Conservation (phyloP, 768 basidiomycete species). For the Royoungia palumana region DNA sequence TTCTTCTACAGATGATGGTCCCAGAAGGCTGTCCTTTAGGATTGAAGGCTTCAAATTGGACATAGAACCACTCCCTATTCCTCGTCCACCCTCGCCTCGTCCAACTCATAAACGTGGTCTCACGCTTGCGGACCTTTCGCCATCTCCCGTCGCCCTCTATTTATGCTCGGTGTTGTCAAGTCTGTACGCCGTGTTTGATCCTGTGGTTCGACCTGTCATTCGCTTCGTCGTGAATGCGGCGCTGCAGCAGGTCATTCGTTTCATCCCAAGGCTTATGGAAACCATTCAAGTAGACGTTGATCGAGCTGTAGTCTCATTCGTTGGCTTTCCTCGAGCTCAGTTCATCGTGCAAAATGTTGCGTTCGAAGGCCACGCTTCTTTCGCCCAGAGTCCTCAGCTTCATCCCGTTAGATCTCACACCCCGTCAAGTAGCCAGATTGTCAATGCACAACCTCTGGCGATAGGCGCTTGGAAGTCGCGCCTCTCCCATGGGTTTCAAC, state of each 20-base stretch:
- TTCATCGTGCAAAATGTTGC: constrained; percentile 49
- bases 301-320: constrained; percentile 48
- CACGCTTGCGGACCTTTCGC: constrained; percentile 38
- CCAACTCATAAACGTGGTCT: constrained; percentile 38
- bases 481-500: constrained; percentile 53
- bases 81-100: constrained; percentile 17
- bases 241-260: constrained; percentile 58
- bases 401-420: constrained; percentile 11
- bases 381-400: constrained; percentile 46
- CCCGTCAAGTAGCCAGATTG: constrained; percentile 10
- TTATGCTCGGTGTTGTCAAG: constrained; percentile 32
- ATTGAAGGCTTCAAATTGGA: constrained; percentile 61
- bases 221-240: constrained; percentile 52
- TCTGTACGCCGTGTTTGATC: constrained; percentile 50
- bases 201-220: constrained; percentile 57
- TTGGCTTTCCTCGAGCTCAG: constrained; percentile 49
- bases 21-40: constrained; percentile 57
- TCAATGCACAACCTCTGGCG: constrained; percentile 37
- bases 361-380: constrained; percentile 52
- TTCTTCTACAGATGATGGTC: constrained; percentile 42
- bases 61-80: constrained; percentile 28
- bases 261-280: constrained; percentile 66
- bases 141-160: constrained; percentile 35
- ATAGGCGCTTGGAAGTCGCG: constrained; percentile 65
- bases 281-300: constrained; percentile 66